Conservation (phyloP, 2,329 filamentous ascomycete species). For the Calycina herbarum region DNA sequence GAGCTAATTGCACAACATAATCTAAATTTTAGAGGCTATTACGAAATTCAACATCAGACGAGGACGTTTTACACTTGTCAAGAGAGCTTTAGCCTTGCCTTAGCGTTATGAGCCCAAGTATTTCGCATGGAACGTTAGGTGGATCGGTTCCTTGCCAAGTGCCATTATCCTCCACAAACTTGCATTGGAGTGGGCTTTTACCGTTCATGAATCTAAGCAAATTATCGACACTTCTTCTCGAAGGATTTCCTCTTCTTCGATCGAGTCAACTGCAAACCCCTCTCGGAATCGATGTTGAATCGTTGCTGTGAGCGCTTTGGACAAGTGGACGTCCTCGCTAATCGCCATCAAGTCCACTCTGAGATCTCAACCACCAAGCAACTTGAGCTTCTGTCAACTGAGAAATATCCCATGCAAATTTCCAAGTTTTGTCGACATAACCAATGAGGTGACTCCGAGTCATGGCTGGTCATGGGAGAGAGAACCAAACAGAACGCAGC, state of each 20-base stretch:
- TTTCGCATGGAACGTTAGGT: background rate
- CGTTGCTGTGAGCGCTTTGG: background rate
- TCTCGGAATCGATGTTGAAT: background rate
- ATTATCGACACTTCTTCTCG: background rate
- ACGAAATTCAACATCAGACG: background rate
- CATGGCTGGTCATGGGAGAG: slow-evolving; percentile 3
- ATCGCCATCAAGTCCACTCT: background rate
- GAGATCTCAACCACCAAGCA: background rate
- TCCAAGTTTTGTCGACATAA: background rate
- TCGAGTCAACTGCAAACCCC: background rate
- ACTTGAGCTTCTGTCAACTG: no score
- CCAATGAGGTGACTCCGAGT: background rate
- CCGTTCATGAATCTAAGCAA: background rate
- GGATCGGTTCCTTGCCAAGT: no score
- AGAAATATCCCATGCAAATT: background rate
- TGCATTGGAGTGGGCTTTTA: background rate
- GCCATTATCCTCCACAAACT: no score
- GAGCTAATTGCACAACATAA: background rate
- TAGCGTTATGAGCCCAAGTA: background rate
- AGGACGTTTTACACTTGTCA: background rate
- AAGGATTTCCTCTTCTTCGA: background rate
- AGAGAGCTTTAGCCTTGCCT: background rate
- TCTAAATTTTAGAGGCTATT: background rate
- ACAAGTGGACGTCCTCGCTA: background rate
- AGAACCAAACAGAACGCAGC: slow-evolving; percentile 1